Base-by-base conservation (phyloP, 805 yeast species). In the Jamesozyma spencerorum region DNA sequence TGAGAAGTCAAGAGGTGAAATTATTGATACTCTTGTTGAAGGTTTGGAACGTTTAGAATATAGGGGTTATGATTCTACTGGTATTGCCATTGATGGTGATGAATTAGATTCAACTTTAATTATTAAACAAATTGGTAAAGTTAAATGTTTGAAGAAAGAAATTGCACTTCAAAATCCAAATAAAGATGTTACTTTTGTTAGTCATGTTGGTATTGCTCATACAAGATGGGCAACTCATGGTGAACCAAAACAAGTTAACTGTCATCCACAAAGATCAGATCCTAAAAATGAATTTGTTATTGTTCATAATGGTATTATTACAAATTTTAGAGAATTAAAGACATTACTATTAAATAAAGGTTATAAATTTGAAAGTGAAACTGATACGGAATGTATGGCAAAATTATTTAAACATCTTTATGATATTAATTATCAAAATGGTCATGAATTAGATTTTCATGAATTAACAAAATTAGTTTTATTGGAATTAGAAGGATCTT, bases 161-260 rank as follows among this genome's bases (percentile, higher is more conserved):
- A 77, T 85, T 50, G 69, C 65, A 26, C 49, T 61, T 18, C 57
- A 62, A 18, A 62, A 74, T 35, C 72, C 79, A 43, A 75, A 82
- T 54, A 71, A 81, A 52, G 64, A 71, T 22, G 78, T 75, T 45
- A 71, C 76, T 17, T 87, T 85, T 58, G 80, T 76, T 53, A 77
- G 81, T 62, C 98, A 92, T 60, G 87, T 80, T 45, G 98, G 95
- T 60, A 92, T 92, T 62, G 97, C 98, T 18, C 99, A 92, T 67
- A 92, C 99, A 12, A 84, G 99, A 71, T 92, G 99, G 99, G 99
- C 99, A 38, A 92, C 99, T 30, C 99, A 92, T 64, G 99, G 99
- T 65, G 85, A 80, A 55, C 97, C 97, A 43, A 78, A 77, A 50
- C 77, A 73, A 47, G 54, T 64, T 46, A 92, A 92, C 71, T 92